These are phyloP conservation scores for Phytopythium montanum DNA, from an alignment of 352 stramenopile genomes.

Conservation along the genomic window DNA sequence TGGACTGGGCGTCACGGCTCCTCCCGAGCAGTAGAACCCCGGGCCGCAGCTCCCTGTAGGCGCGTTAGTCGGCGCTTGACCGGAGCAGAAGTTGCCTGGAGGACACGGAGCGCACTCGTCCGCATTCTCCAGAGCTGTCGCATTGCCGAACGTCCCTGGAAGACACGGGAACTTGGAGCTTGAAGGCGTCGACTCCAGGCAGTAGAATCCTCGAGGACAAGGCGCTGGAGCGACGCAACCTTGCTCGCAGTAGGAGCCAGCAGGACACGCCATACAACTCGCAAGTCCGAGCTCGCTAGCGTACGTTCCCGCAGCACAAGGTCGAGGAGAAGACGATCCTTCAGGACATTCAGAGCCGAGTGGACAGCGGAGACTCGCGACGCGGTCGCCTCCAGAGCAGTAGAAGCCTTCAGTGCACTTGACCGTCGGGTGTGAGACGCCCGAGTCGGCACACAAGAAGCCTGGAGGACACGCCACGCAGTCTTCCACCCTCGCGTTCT, in stretches of 20 bases:
- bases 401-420: constrained; percentile 55
- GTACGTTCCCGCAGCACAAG: constrained; percentile 70
- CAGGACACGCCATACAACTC: constrained; percentile 70
- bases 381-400: constrained; percentile 56
- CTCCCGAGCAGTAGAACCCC: constrained; percentile 64
- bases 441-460: constrained; percentile 56
- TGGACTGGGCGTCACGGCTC: constrained; percentile 33
- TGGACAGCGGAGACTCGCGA: constrained; percentile 51
- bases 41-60: constrained; percentile 58
- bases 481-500: constrained; percentile 47
- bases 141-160: constrained; percentile 58
- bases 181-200: constrained; percentile 43
- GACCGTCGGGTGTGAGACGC: constrained; percentile 36
- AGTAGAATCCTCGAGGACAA: constrained; percentile 82
- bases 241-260: constrained; percentile 61
- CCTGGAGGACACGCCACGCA: constrained; percentile 69
- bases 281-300: constrained; percentile 47
- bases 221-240: constrained; percentile 32
- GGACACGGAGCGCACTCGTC: constrained; percentile 53
- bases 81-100: constrained; percentile 80
- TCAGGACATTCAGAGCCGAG: constrained; percentile 75
- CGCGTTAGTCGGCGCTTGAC: constrained; percentile 36
- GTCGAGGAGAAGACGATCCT: constrained; percentile 37
- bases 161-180: constrained; percentile 50
- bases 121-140: constrained; percentile 25